phyloP scores from a whole-genome alignment of 257 asterid species.

The Rauvolfia tetraphylla region DNA sequence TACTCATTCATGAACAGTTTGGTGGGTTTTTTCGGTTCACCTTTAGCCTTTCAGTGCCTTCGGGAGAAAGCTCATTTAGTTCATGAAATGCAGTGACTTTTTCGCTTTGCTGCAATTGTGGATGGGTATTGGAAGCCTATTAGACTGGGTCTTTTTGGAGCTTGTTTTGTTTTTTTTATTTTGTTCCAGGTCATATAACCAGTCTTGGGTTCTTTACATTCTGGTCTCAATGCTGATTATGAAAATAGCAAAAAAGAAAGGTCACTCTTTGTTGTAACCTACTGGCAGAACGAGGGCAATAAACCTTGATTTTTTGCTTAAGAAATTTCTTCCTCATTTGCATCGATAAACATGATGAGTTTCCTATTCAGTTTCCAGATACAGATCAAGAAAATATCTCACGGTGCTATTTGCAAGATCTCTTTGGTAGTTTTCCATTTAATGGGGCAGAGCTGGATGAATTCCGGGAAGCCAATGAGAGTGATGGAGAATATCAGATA shows the following conservation, averaged over 20 bases:
- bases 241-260: not conserved
- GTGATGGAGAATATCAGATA: conserved; percentile 64
- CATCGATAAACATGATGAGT: not conserved
- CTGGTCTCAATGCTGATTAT: not conserved
- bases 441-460: conserved; percentile 38
- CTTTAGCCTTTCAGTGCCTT: not conserved
- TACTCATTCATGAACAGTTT: not conserved
- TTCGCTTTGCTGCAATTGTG: not conserved
- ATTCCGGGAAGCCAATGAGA: conserved; percentile 34
- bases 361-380: conserved; percentile 50
- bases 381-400: conserved; percentile 61
- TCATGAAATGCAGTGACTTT: not conserved
- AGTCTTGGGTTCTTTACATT: not conserved
- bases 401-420: conserved; percentile 72
- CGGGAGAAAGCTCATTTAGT: not conserved
- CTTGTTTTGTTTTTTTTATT: not conserved
- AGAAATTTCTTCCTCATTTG: not conserved
- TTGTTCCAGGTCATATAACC: too few relatives aligned
- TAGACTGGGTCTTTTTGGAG: too few relatives aligned
- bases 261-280: not conserved
- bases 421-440: conserved; percentile 73
- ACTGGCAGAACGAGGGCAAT: not conserved
- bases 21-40: not conserved
- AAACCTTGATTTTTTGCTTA: not conserved
- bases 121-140: not conserved